Percentiles rank a stretch among this genome's conserved stretches.
Evolutionary conservation across 495 filamentous ascomycete species (phyloP).

Genomic region (Corynascus novoguineensis): DNA sequence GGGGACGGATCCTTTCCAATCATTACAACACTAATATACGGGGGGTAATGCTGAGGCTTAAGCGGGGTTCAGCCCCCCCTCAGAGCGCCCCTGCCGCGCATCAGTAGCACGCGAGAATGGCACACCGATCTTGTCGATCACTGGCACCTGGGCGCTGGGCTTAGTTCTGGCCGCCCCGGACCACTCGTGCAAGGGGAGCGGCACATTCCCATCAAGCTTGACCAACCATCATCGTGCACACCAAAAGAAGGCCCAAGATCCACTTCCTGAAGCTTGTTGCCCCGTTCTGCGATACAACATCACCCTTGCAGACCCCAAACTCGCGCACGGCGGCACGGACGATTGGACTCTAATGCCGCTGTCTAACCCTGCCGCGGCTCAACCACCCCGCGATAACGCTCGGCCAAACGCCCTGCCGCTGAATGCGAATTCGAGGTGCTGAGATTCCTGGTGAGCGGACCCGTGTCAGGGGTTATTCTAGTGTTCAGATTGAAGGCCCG

Average conservation of each 20-base stretch:
- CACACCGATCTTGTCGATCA: background rate
- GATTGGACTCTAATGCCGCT: conserved; percentile 1
- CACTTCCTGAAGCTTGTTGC: background rate
- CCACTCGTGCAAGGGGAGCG: background rate
- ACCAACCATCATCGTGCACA: background rate
- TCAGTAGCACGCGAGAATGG: background rate
- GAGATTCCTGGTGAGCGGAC: no score
- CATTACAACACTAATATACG: no score
- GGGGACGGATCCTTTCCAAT: background rate
- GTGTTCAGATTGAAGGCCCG: no score
- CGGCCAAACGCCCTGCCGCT: background rate
- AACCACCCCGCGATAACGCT: background rate
- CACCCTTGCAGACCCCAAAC: conserved; percentile 8
- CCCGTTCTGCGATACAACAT: conserved; percentile 8
- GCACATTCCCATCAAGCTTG: background rate
- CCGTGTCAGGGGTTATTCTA: no score
- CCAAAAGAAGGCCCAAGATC: background rate
- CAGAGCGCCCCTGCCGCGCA: background rate
- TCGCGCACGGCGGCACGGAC: background rate
- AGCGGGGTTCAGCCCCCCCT: conserved; percentile 3
- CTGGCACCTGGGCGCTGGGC: background rate
- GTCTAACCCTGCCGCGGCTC: conserved; percentile 1
- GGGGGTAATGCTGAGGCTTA: background rate
- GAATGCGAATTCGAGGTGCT: no score
- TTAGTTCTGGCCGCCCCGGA: background rate